Evolutionary conservation across 139 green algal genomes (phyloP), one percentile per base, ranked within the genome.

Genomic region (Auxenochlorella pyrenoidosa): DNA sequence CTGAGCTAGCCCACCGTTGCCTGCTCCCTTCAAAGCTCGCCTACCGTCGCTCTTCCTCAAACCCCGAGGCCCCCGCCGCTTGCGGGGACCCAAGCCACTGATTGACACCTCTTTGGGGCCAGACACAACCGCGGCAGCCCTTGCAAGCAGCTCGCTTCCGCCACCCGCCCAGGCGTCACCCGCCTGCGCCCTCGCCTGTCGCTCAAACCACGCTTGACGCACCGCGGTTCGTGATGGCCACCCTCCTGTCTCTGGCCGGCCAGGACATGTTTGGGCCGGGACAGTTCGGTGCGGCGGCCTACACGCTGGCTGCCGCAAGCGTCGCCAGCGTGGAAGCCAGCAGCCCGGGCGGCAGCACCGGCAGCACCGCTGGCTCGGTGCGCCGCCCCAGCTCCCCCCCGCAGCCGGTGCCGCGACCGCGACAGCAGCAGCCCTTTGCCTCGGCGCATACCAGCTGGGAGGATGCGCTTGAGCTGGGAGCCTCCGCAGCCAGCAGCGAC

Each of bases 401-500:
- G 28, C 63, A 77, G 80, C 60, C 63, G 28, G 63, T 76, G 60
- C 80, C 80, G 28, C 40, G 38, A 16, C 34, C 80, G 28, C 19
- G 26, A 40, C 30, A 36, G 34, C 30, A 63, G 63, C 22, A 5
- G 30, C 54, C 44, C 22, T 58, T n/a, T 79, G 76, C 19, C 26
- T 26, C 38, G 4, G 38, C 36, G 0, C 40, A n/a, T 36, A 15
- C 5, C 13, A 36, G 28, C 19, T 85, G 80, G 80, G 63, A 47
- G 41, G 80, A 85, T 41, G 80, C 80, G 36, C 30, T 54, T 24
- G 36, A 54, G 24, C 40, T 85, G 3, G 60, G 60, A 0, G 28
- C 80, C 54, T 85, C 80, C 12, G 63, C 80, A 22, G 63, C 80
- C 58, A 72, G 79, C 80, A 85, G 80, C 63, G 80, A 85, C 21